Evolutionary conservation across 345 rosid genomes (phyloP), one percentile per base, ranked within the genome.

Genomic region (Syzygium aqueum): DNA sequence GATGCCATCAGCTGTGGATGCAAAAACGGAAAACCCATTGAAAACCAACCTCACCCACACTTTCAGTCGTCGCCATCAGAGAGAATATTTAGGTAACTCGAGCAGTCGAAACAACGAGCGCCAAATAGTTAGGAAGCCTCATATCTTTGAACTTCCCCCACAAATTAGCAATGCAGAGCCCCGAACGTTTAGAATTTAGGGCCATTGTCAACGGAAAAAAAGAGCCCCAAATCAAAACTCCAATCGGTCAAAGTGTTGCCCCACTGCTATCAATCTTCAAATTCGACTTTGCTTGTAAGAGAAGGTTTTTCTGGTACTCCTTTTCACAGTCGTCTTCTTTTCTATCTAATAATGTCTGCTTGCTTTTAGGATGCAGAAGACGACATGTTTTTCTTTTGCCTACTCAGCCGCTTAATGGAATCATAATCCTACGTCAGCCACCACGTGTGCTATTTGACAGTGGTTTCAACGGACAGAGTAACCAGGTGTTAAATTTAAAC

Each of bases 1-100:
- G 4, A 21, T 53, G 25, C 4, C 57, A 21, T 53, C 2, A 53
- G 25, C 0, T 53, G 0, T 7, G 25, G 25, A 53, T 23, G 0
- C 0, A 53, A 53, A 53, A 53, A 0, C 2, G 0, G 21, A 19
- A 63, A n/a, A 3, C 3, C 2, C 67, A n/a, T 12, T 12, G 16
- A 27, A 63, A n/a, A 63, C 73, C 21, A 63, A 6, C n/a, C 37
- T n/a, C 73, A 61, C 37, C 1, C 33, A n/a, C 19, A 63, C 37
- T 13, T 63, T 61, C 17, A n/a, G 67, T n/a, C 17, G 3, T n/a
- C 33, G 17, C 67, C 67, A 0, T n/a, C 8, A n/a, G 33, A 61
- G 27, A 27, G 33, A 57, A 6, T n/a, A 63, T 14, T n/a, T 63
- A 37, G 40, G 8, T 63, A 53, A 61, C 19, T 14, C 4, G 14